A percentile compares a stretch with the other conserved stretches of the same genome.
These are phyloP conservation scores for Talaromyces pinophilus DNA, from an alignment of 2,329 filamentous ascomycete species.

Conservation along the genomic window DNA sequence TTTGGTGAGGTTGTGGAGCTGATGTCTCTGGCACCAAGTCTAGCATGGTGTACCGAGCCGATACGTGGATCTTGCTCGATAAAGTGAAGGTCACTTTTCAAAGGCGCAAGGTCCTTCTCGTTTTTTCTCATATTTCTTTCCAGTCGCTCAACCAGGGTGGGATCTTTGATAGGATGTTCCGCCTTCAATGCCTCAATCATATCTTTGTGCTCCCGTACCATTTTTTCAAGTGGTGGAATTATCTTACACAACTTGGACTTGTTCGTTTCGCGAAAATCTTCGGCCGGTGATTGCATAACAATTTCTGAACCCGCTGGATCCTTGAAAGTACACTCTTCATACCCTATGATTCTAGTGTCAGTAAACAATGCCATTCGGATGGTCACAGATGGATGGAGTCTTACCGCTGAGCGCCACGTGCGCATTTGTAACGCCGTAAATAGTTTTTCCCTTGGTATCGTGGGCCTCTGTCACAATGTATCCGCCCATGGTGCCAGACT, in stretches of 20 bases:
- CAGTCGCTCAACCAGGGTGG: background rate
- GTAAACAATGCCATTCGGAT: constrained; percentile 4
- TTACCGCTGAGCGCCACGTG: constrained; percentile 18
- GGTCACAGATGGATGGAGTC: background rate
- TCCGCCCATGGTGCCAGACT: constrained; percentile 17
- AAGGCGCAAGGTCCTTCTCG: background rate
- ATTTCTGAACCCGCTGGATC: background rate
- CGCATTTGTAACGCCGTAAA: constrained; percentile 19
- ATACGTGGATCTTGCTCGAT: constrained; percentile 9
- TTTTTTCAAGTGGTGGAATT: background rate
- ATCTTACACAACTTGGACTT: background rate
- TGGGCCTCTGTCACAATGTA: constrained; percentile 12
- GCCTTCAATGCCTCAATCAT: background rate
- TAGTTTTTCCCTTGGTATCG: constrained; percentile 11
- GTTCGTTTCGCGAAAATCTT: background rate
- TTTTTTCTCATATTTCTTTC: background rate
- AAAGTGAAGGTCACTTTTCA: constrained; percentile 2
- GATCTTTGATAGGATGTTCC: constrained; percentile 3
- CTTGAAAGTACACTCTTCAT: constrained; percentile 5
- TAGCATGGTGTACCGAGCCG: constrained; percentile 6
- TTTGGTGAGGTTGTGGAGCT: background rate
- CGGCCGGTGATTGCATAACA: constrained; percentile 12
- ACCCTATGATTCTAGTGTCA: constrained; percentile 6
- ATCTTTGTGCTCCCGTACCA: background rate
- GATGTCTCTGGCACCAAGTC: background rate